Conservation (phyloP, 352 stramenopile species). For the Pilasporangium apinafurcum region DNA sequence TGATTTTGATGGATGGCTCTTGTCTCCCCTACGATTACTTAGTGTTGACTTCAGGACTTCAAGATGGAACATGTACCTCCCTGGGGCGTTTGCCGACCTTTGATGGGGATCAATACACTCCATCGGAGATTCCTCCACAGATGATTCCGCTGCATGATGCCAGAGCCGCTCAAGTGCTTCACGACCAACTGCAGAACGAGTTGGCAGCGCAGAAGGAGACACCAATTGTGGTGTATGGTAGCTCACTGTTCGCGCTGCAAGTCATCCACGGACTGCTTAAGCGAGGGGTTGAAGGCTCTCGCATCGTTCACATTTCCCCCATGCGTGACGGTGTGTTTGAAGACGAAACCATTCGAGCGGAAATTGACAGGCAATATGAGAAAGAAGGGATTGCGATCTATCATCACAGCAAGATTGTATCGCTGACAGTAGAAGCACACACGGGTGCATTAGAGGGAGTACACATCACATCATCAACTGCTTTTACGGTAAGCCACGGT, state of each 20-base stretch:
- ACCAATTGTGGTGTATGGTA: conserved; percentile 57
- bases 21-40: conserved; percentile 84
- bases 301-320: conserved; percentile 52
- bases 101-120: conserved; percentile 23
- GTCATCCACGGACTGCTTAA: conserved; percentile 52
- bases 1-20: conserved; percentile 77
- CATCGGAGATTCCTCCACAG: conserved; percentile 6
- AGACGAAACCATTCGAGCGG: conserved; percentile 41
- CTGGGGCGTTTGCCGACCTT: conserved; percentile 34
- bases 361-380: conserved; percentile 53
- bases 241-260: conserved; percentile 55
- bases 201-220: conserved; percentile 4
- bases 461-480: conserved; percentile 13
- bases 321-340: conserved; percentile 46
- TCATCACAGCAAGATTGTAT: conserved; percentile 41
- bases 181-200: conserved; percentile 5
- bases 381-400: conserved; percentile 25
- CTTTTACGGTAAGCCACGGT: background rate
- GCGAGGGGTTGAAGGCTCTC: conserved; percentile 26
- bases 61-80: conserved; percentile 44
- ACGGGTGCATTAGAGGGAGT: conserved; percentile 39
- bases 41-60: conserved; percentile 66
- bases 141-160: conserved; percentile 15
- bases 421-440: conserved; percentile 20
- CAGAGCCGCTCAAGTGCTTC: conserved; percentile 8